A percentile compares a stretch with the other conserved stretches of the same genome.
Evolutionary conservation across 192 early-diverging fungal genomes (phyloP).

Genomic region (Gaertneriomyces sp.): DNA sequence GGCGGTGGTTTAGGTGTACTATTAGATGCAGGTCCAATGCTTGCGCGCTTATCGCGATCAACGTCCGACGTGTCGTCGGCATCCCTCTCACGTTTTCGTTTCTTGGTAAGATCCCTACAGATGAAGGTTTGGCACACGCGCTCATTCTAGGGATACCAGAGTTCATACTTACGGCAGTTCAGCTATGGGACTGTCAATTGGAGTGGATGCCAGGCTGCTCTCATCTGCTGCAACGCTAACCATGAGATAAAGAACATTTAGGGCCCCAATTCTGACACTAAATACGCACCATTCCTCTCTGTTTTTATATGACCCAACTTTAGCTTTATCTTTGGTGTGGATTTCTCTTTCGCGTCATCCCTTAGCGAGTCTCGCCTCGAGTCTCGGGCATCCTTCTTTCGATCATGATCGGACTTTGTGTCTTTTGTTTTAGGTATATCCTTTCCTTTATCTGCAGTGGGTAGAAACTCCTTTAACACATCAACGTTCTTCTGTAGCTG

Average conservation of each 20-base stretch:
- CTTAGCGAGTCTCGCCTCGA: not conserved
- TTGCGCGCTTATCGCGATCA: slow-evolving; percentile 15
- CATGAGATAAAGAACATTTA: too few species aligned
- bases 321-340: slow-evolving; percentile 3
- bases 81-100: slow-evolving; percentile 23
- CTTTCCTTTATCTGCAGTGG: not conserved
- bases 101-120: slow-evolving; percentile 17
- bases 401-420: not conserved
- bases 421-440: not conserved
- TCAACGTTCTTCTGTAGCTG: slow-evolving; percentile 8
- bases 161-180: too few species aligned
- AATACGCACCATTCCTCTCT: not conserved
- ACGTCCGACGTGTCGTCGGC: slow-evolving; percentile 10
- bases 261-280: not conserved
- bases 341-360: not conserved
- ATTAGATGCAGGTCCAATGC: not conserved
- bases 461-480: slow-evolving; percentile 5
- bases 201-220: not conserved
- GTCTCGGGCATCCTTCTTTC: not conserved
- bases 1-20: not conserved
- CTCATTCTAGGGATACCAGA: not conserved
- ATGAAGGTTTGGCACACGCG: not conserved
- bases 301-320: not conserved
- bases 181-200: not conserved
- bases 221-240: not conserved